phyloP scores from a whole-genome alignment of 352 stramenopile species.

The Globisporangium echinulatum region DNA sequence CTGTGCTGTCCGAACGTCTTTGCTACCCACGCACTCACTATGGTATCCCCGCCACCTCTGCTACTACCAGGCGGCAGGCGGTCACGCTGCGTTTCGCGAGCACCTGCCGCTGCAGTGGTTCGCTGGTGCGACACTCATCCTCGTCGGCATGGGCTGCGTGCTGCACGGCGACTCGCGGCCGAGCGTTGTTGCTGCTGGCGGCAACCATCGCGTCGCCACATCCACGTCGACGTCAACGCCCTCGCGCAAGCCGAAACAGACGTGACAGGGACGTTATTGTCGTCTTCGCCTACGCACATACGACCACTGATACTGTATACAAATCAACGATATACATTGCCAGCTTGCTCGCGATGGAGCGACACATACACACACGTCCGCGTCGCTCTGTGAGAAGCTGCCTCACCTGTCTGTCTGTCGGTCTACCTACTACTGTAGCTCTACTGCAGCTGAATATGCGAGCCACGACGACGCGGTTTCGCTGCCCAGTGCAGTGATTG shows the following conservation, averaged over 20 bases:
- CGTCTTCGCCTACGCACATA: too few relatives aligned
- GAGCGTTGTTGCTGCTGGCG: too few relatives aligned
- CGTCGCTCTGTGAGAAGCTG: too few relatives aligned
- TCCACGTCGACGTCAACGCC: too few relatives aligned
- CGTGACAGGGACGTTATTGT: conserved; percentile 4
- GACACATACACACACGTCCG: too few relatives aligned
- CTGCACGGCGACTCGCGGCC: conserved; percentile 45
- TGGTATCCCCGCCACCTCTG: neutral
- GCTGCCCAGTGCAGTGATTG: too few relatives aligned
- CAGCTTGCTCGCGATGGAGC: too few relatives aligned
- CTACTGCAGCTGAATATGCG: too few relatives aligned
- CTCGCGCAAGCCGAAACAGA: conserved; percentile 18
- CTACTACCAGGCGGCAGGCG: conserved; percentile 32
- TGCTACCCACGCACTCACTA: neutral
- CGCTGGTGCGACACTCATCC: conserved; percentile 60
- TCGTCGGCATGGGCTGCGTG: conserved; percentile 59
- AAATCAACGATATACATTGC: conserved; percentile 10
- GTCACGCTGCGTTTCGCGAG: conserved; percentile 62
- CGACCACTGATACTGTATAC: neutral
- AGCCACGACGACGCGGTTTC: too few relatives aligned
- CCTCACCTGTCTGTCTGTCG: too few relatives aligned
- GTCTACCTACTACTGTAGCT: too few relatives aligned
- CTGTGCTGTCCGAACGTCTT: neutral
- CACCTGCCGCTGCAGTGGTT: conserved; percentile 70
- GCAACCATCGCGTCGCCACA: too few relatives aligned